Evolutionary conservation across 2,329 filamentous ascomycete species (phyloP), one percentile per base, ranked within the genome.

Genomic region (Aureobasidium mangrovei): DNA sequence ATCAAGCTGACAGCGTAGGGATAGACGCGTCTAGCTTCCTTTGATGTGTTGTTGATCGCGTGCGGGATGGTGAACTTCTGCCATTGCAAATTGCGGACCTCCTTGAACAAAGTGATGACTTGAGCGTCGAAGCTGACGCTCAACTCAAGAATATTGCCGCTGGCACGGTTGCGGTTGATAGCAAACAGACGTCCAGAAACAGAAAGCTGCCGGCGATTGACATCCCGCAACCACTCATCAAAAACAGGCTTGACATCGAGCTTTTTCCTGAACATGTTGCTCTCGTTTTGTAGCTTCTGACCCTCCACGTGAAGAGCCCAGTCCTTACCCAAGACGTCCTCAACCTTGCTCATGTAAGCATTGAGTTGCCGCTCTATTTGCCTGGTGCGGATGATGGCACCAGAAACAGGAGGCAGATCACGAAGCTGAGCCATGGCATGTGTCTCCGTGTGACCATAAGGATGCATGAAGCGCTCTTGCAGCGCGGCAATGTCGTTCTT

Each of bases 281-380:
- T 91, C 71, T 98, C 93, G 55, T 83, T 84, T 64, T 91, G 86
- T 24, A 98, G 79, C 70, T 95, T 95, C 66, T 96, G 89, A 1
- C 94, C 94, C 67, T 98, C 93, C 5, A 90, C 82, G 65, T 98
- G 94, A 57, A 97, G 76, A 53, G 87, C 85, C 93, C 93, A 99
- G 62, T 96, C 90, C 55, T 88, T 84, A 47, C 93, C 93, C 26
- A 99, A 81, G 36, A 99, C 93, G 61, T 95, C 89, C 68, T 97
- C 94, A n/a, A 99, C 91, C 70, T 96, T 96, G 67, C 90, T 88
- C 90, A 99, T 96, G 70, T 98, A 98, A 8, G 85, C 87, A 65
- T 96, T 86, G 7, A 98, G 81, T 69, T 98, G 93, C 35, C 89
- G 84, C 73, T 98, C 91, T 58, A 99, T 98, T 70, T 98, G 93